Evolutionary conservation across 148 eudicot species (phyloP), one percentile per base, ranked within the genome.

Genomic region (Oxyria digyna): DNA sequence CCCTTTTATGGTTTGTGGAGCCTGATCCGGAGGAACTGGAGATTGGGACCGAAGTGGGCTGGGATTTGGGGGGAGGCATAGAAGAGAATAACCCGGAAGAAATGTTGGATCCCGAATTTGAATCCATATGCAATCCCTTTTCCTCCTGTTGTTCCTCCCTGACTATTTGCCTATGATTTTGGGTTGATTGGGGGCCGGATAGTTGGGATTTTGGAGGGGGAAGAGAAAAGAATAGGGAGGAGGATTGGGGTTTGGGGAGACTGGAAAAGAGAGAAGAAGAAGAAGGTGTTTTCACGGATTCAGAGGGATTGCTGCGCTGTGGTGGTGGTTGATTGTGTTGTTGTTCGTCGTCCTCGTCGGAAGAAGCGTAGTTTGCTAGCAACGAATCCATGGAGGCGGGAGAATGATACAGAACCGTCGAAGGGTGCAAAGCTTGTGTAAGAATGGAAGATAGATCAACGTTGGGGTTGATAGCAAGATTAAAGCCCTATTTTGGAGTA

Each of bases 331-430:
- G 50, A 29, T 27, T 57, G 37, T 26, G n/a, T 41, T 9, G 49
- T 67, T 74, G 73, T 5, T 79, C 80, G 5, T 78, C 82, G 64
- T 87, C 91, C 8, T 85, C 93, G 69, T 80, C 84, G 10, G 93
- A 87, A 10, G 93, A 87, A 9, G 86, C 86, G 72, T 87, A 87
- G 65, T 67, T 83, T 11, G 85, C 80, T 27, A 87, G 67, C 35
- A 87, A 65, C 17, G 89, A 85, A 64, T 87, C 93, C 93, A 87
- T 87, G 59, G 70, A 55, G 43, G 18, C 45, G 45, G 46, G 45
- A 18, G 69, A 35, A 35, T 21, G 45, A 3, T n/a, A 37, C 8
- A n/a, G 31, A 37, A n/a, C 35, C 7, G n/a, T 13, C 13, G 4
- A 13, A 26, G 35, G 18, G 64, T 27, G 64, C 35, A 27, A 57